phyloP scores from a whole-genome alignment of 2,329 filamentous ascomycete species.

The Neofusicoccum umdonicola region DNA sequence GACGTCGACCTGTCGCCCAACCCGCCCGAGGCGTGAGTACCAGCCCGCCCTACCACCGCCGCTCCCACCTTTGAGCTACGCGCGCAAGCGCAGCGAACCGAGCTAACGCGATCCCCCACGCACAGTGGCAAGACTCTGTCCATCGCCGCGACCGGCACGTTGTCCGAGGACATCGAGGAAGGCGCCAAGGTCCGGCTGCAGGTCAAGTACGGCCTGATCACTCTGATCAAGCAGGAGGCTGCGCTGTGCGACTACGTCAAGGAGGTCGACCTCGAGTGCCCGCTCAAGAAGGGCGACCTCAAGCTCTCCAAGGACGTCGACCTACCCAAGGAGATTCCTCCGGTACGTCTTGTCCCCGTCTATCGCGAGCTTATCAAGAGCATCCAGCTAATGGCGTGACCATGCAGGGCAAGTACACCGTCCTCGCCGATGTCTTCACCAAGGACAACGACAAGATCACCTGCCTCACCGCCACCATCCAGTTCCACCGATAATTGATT shows the following conservation, averaged over 20 bases:
- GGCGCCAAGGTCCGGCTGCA: constrained; percentile 79
- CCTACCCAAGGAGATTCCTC: constrained; percentile 81
- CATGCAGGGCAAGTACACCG: constrained; percentile 79
- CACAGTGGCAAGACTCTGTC: constrained; percentile 71
- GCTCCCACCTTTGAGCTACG: background rate
- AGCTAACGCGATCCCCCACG: background rate
- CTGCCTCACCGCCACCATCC: constrained; percentile 75
- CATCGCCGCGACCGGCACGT: constrained; percentile 75
- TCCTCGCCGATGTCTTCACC: constrained; percentile 80
- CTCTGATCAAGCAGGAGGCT: constrained; percentile 74
- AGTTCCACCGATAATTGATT: constrained; percentile 48
- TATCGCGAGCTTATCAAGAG: background rate
- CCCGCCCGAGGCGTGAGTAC: constrained; percentile 76
- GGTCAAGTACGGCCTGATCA: constrained; percentile 94
- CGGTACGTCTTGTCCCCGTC: constrained; percentile 57
- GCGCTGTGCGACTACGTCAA: constrained; percentile 86
- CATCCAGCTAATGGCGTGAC: background rate
- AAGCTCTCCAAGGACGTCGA: constrained; percentile 77
- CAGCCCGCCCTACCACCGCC: background rate
- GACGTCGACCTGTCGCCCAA: constrained; percentile 81
- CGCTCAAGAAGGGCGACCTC: constrained; percentile 75
- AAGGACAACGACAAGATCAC: constrained; percentile 73
- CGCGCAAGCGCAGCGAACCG: background rate
- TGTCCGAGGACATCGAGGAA: constrained; percentile 68
- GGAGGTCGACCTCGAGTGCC: constrained; percentile 87